Evolutionary conservation across 2,329 filamentous ascomycete genomes (phyloP), one percentile per base, ranked within the genome.

Genomic region (Pseudocercospora fijiensis): DNA sequence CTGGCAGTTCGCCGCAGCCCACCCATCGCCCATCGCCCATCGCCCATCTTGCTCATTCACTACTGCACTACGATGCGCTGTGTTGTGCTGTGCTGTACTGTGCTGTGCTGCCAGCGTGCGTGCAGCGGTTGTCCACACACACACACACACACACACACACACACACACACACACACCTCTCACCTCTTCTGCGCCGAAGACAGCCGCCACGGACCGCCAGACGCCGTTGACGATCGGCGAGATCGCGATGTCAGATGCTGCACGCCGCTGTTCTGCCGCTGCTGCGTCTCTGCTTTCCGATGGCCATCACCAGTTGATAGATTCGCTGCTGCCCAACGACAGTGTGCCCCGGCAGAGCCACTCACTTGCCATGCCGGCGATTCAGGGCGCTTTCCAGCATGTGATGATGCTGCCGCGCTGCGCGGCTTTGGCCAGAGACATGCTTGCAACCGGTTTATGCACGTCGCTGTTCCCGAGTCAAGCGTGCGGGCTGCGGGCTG

Each of bases 171-270:
- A n/a, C n/a, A n/a, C n/a, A n/a, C n/a, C n/a, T n/a, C n/a, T n/a
- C n/a, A n/a, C n/a, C n/a, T n/a, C 49, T 18, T 56, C n/a, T 18
- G 27, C 53, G 9, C 28, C 53, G 27, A 33, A 10, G 53, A 56
- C 53, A 56, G 27, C 53, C 28, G 53, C 53, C 53, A 26, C 53
- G 28, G 28, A 37, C 22, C 53, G 41, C 53, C 28, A 41, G 53
- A 28, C 53, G 53, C 53, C 18, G 27, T 28, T 56, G 53, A 27
- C 53, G 53, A 56, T 56, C 53, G 28, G 18, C 53, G 22, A 37
- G 28, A 56, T 33, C 28, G 53, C 53, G 28, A 56, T 56, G 13
- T 22, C 27, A 27, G 49, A 28, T 53, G 26, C 49, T 53, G 49
- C 24, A 52, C 49, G 49, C 49, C 49, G 49, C 49, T 52, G 49